Evolutionary conservation across 1,139 yeast species (phyloP), one percentile per base, ranked within the genome.

Genomic region (Casaregolazyma lundiana): DNA sequence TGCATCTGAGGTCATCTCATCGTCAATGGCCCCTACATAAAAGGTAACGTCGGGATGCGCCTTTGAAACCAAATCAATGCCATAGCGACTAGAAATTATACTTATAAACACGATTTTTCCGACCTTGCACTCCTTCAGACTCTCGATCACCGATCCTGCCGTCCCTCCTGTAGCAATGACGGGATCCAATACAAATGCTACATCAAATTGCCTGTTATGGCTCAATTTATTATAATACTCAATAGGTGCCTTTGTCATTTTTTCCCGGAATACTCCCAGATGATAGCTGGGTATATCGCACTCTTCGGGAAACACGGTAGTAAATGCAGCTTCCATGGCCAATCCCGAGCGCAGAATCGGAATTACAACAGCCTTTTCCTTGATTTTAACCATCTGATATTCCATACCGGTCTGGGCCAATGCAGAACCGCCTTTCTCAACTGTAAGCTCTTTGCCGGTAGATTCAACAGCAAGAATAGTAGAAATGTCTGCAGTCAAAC

Each of bases 131-230:
- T 65, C 69, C 50, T 48, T 53, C 38, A 62, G 51, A 1, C 64
- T 60, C 42, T 61, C 63, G 42, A 65, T 57, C 17, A 62, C 68
- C 5, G 69, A 69, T 20, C 53, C 53, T 15, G 67, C 67, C 15
- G 69, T 65, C 15, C 67, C 67, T 13, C 69, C 69, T 6, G 69
- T 65, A 7, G 69, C 69, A 44, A 65, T 59, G 18, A 65, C 61
- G 16, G 69, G 69, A 44, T 65, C 69, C 15, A 65, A 49, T 9
- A 65, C 60, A 51, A 63, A 54, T 6, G 66, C 69, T 15, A 60
- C 38, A 21, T 59, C 62, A 37, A 46, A 52, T 8, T 55, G 52
- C 19, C 44, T 46, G 29, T 53, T 50, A 7, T 58, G 59, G 20
- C 66, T 66, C 32, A 65, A 59, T 50, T 64, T 64, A 53, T 64